Evolutionary conservation across 2,329 filamentous ascomycete species (phyloP), one percentile per base, ranked within the genome.

Genomic region (Neonectria magnoliae): DNA sequence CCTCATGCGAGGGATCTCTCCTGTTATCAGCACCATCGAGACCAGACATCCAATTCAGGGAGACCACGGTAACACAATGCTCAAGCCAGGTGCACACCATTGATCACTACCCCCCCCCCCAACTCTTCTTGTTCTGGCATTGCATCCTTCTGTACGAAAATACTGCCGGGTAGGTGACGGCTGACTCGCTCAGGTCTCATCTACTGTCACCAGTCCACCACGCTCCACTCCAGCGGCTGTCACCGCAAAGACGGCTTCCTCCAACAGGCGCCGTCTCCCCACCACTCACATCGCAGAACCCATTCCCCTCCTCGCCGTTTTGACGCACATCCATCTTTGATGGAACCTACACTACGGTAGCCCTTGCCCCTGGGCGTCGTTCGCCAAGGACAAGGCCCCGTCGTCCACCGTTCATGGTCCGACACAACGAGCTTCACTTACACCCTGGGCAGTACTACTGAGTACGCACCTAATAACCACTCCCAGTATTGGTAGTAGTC

Each of bases 361-460:
- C 25, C 22, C 57, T 54, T 47, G 41, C 31, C 29, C 38, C 29
- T 22, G 10, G 57, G 42, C 36, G 41, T 38, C 57, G 57, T 60
- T 60, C 57, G 57, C 50, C 57, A 53, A 60, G 57, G 48, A 27
- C 48, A 42, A 45, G 41, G 36, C 54, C 55, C 55, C 44, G 45
- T 57, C 60, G 25, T 63, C 60, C 55, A 57, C 60, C 48, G 60
- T 63, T 44, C 55, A 54, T 58, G 42, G 50, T 59, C 60, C 55
- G 60, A 55, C 60, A 55, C 13, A 31, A 27, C 27, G 42, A 63
- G 60, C 60, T 63, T 63, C 60, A 58, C 22, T 58, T 61, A 56
- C 42, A 61, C 58, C 44, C 31, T 33, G 31, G 31, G 31, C 9
- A 29, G 29, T 10, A 29, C 8, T 29, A 29, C 25, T 27, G 7